Percentiles rank a stretch among this genome's conserved stretches.
Evolutionary conservation across 805 yeast genomes (phyloP).

Genomic region (Blastobotrys chiropterorum): DNA sequence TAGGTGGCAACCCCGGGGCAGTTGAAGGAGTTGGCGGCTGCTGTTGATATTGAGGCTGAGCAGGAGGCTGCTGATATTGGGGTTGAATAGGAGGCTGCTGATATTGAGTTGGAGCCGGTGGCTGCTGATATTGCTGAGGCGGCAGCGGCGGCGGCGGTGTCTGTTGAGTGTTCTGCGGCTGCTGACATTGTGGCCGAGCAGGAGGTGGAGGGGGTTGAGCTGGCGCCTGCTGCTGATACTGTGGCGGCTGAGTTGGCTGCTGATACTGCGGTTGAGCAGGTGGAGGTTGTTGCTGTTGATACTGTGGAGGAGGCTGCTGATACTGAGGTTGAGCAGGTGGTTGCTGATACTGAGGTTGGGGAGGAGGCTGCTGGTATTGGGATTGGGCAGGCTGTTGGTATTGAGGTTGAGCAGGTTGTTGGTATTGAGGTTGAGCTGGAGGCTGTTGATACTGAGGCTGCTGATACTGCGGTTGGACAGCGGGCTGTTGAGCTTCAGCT

Average conservation of each 20-base stretch:
- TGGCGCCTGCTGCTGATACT: constrained; percentile 8
- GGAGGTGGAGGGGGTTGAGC: constrained; percentile 10
- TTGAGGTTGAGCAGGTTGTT: constrained; percentile 9
- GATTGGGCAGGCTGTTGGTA: constrained; percentile 12
- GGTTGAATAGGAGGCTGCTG: constrained; percentile 8
- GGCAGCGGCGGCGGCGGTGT: constrained; percentile 10
- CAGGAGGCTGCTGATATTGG: constrained; percentile 8
- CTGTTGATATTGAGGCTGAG: constrained; percentile 14
- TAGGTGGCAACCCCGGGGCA: constrained; percentile 9
- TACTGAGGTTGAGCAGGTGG: constrained; percentile 6
- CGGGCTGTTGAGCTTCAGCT: constrained; percentile 10
- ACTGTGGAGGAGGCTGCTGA: constrained; percentile 5
- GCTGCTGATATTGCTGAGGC: constrained; percentile 9
- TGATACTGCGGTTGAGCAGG: constrained; percentile 6
- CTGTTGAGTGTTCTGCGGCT: constrained; percentile 6
- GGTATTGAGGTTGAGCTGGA: constrained; percentile 11
- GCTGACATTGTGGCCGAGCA: constrained; percentile 5
- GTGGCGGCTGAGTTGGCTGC: constrained; percentile 3
- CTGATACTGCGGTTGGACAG: constrained; percentile 14
- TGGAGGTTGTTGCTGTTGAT: constrained; percentile 10
- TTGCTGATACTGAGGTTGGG: constrained; percentile 8
- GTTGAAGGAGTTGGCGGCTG: constrained; percentile 9
- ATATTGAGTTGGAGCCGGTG: constrained; percentile 8
- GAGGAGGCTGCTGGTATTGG: constrained; percentile 5
- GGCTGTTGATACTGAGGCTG: constrained; percentile 12